Evolutionary conservation across 352 stramenopile species (phyloP), one percentile per base, ranked within the genome.

Genomic region (Phytophthora aleatoria): DNA sequence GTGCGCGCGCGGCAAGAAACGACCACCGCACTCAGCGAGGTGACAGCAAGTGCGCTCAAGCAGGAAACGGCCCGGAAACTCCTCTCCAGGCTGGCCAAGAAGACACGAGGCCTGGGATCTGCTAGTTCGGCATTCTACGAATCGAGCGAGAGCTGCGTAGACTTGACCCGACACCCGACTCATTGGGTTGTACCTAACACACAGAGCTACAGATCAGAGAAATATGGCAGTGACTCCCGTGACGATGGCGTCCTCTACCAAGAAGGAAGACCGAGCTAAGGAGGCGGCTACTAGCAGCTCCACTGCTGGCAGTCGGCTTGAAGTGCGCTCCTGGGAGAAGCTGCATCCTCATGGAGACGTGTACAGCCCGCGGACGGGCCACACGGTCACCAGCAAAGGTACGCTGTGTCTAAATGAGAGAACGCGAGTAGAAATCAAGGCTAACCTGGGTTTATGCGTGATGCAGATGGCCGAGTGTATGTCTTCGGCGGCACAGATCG

Each of bases 401-500:
- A 62, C 35, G 27, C 15, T 30, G 63, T 44, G n/a, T 8, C 33
- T 38, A 4, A 50, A 41, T 26, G 7, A 47, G 35, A 26, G 27
- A 26, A 24, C 2, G 12, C 31, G 20, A 24, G 33, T 45, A 9
- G 8, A 11, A 11, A 20, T 27, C n/a, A 26, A 30, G 39, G 39
- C 26, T 64, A 24, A 68, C 51, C 47, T 45, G n/a, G 9, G 9
- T 42, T 10, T 51, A 24, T 62, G 20, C 15, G 8, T 73, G 28
- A 35, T 50, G 43, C 12, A 92, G 83, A 90, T 67, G 79, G 77
- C 28, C 69, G 62, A 45, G 67, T 96, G 43, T 95, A 93, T 61
- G 83, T 96, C 13, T 96, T 96, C 77, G 88, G 88, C 11, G 88
- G 88, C 61, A 96, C 88, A 24, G 88, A 96, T 52, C 79, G 83